Conservation (phyloP, 2,329 filamentous ascomycete species). For the Botryotinia calthae region DNA sequence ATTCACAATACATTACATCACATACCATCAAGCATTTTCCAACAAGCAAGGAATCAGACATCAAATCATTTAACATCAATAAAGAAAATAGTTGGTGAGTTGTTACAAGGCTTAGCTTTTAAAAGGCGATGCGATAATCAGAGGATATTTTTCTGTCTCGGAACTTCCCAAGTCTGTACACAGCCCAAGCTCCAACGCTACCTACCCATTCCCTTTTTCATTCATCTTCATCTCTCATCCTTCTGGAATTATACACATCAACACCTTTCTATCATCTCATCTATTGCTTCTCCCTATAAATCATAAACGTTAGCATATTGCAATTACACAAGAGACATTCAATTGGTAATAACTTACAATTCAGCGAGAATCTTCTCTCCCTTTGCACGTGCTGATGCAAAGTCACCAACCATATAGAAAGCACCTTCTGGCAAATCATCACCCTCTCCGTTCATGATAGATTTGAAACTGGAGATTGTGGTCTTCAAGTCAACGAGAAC, state of each 20-base stretch:
- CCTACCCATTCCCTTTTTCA: constrained; percentile 21
- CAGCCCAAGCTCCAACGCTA: constrained; percentile 27
- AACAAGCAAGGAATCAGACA: not conserved
- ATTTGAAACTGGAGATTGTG: constrained; percentile 96
- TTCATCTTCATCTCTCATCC: constrained; percentile 30
- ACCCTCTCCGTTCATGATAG: constrained; percentile 78
- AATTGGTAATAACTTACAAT: constrained; percentile 44
- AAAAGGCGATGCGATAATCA: constrained; percentile 30
- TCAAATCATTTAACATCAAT: constrained; percentile 16
- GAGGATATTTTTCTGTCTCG: constrained; percentile 26
- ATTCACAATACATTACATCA: not conserved
- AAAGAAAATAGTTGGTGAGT: constrained; percentile 21
- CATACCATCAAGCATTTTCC: not conserved
- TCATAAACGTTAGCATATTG: not conserved
- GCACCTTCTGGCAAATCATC: constrained; percentile 88
- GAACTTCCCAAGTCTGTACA: constrained; percentile 31
- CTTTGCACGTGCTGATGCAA: constrained; percentile 89
- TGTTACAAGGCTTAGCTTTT: constrained; percentile 22
- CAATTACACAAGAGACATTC: not conserved
- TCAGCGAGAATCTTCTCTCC: constrained; percentile 99
- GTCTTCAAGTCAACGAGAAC: constrained; percentile 97
- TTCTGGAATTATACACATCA: constrained; percentile 30
- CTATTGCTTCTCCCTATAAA: constrained; percentile 26
- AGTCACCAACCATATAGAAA: constrained; percentile 72
- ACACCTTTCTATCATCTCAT: constrained; percentile 17